Conservation (phyloP, 805 yeast genomes). For the Ogataea salicorniae region DNA sequence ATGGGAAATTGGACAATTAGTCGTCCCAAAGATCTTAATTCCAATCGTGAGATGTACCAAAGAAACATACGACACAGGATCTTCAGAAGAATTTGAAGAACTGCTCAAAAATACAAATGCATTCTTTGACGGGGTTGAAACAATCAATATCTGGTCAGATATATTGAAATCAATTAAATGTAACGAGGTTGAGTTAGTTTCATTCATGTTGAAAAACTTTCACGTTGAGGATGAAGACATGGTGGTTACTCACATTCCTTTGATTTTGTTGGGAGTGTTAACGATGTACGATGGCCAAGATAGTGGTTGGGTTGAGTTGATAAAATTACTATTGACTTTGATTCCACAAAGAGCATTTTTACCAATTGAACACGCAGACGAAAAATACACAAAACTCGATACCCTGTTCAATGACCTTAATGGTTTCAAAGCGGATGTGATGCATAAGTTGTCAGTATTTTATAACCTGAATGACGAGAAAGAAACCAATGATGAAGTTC, state of each 20-base stretch:
- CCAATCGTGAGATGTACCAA: slow-evolving; percentile 56
- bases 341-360: slow-evolving; percentile 62
- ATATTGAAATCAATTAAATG: slow-evolving; percentile 40
- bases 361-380: slow-evolving; percentile 43
- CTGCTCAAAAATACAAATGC: slow-evolving; percentile 55
- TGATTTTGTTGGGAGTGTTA: slow-evolving; percentile 50
- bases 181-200: slow-evolving; percentile 42
- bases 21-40: slow-evolving; percentile 64
- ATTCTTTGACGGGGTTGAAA: slow-evolving; percentile 84
- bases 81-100: slow-evolving; percentile 33
- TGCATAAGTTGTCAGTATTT: slow-evolving; percentile 12
- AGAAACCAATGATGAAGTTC: not conserved
- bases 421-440: slow-evolving; percentile 8
- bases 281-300: slow-evolving; percentile 21
- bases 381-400: slow-evolving; percentile 5
- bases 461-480: slow-evolving; percentile 10
- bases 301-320: slow-evolving; percentile 36
- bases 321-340: slow-evolving; percentile 40
- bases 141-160: slow-evolving; percentile 70
- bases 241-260: slow-evolving; percentile 69
- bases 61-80: slow-evolving; percentile 18
- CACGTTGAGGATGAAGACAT: slow-evolving; percentile 85
- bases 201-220: slow-evolving; percentile 59
- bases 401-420: slow-evolving; percentile 6
- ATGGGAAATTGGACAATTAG: slow-evolving; percentile 84